A percentile compares a stretch with the other conserved stretches of the same genome.
phyloP scores from a whole-genome alignment of 176 grass and related monocot genomes.

The Alopecurus myosuroides region DNA sequence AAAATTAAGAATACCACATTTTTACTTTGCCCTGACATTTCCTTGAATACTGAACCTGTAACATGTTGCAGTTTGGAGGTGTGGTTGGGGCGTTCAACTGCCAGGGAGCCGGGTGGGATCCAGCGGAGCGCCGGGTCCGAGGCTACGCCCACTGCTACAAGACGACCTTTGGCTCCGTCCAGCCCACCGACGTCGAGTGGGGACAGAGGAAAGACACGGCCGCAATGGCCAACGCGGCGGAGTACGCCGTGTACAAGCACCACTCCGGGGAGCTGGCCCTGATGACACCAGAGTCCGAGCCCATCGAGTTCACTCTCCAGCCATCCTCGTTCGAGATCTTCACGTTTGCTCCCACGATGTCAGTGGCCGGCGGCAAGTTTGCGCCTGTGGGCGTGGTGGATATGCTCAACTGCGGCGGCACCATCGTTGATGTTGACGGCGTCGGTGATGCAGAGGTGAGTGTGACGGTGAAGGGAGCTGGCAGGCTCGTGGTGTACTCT shows the following conservation, averaged over 20 bases:
- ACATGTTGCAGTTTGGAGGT: slow-evolving; percentile 45
- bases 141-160: slow-evolving; percentile 42
- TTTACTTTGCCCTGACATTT: background rate
- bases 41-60: background rate
- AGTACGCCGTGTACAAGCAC: slow-evolving; percentile 40
- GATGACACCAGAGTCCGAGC: slow-evolving; percentile 22
- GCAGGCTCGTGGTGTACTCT: slow-evolving; percentile 44
- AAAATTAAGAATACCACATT: too few species aligned
- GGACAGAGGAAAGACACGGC: background rate
- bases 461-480: slow-evolving; percentile 47
- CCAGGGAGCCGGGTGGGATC: slow-evolving; percentile 79
- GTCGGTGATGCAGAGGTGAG: background rate
- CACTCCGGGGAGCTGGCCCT: slow-evolving; percentile 29
- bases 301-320: slow-evolving; percentile 49
- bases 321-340: slow-evolving; percentile 65
- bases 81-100: slow-evolving; percentile 73
- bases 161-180: slow-evolving; percentile 21
- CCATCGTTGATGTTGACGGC: slow-evolving; percentile 19
- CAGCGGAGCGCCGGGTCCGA: slow-evolving; percentile 31
- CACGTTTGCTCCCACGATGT: slow-evolving; percentile 28
- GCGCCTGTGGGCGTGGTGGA: slow-evolving; percentile 33
- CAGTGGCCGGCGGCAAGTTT: background rate
- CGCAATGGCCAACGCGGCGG: background rate
- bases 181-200: slow-evolving; percentile 54
- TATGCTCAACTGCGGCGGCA: slow-evolving; percentile 26